These are phyloP conservation scores for Oenanthe javanica DNA, from an alignment of 140 eudicot genomes.

Conservation along the genomic window DNA sequence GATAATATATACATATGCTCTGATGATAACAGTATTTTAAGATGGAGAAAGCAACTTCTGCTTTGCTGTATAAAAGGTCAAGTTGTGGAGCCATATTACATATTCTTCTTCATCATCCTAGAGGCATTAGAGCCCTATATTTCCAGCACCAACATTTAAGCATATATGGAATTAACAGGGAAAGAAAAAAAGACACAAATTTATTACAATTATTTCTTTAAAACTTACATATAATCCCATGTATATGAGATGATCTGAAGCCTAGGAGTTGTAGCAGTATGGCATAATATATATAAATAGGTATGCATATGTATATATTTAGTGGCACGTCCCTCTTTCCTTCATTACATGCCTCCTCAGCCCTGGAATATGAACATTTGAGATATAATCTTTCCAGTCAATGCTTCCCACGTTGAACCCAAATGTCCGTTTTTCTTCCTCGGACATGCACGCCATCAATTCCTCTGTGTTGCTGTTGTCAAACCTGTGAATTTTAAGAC, in stretches of 20 bases:
- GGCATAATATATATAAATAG: not conserved
- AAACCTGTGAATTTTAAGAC: slow-evolving; percentile 39
- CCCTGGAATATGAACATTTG: slow-evolving; percentile 88
- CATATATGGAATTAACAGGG: not conserved
- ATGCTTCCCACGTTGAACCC: slow-evolving; percentile 84
- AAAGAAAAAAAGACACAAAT: not conserved
- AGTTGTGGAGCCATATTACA: too few species aligned
- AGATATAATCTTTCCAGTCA: slow-evolving; percentile 91
- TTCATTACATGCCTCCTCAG: slow-evolving; percentile 98
- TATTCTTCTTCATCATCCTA: too few species aligned
- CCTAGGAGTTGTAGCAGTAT: not conserved
- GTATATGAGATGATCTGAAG: slow-evolving; percentile 3
- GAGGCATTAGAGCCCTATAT: not conserved
- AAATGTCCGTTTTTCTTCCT: slow-evolving; percentile 68
- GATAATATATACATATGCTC: too few species aligned
- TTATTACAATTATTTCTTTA: slow-evolving; percentile 6
- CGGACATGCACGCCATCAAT: slow-evolving; percentile 74
- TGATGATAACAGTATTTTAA: too few species aligned
- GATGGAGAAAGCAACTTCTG: not conserved
- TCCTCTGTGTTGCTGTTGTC: slow-evolving; percentile 76
- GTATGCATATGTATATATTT: not conserved
- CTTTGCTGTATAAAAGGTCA: not conserved
- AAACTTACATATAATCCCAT: not conserved
- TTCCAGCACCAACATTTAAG: slow-evolving; percentile 4
- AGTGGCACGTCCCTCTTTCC: slow-evolving; percentile 67